Conservation (phyloP, 2,329 filamentous ascomycete genomes). For the Saccharata proteae region DNA sequence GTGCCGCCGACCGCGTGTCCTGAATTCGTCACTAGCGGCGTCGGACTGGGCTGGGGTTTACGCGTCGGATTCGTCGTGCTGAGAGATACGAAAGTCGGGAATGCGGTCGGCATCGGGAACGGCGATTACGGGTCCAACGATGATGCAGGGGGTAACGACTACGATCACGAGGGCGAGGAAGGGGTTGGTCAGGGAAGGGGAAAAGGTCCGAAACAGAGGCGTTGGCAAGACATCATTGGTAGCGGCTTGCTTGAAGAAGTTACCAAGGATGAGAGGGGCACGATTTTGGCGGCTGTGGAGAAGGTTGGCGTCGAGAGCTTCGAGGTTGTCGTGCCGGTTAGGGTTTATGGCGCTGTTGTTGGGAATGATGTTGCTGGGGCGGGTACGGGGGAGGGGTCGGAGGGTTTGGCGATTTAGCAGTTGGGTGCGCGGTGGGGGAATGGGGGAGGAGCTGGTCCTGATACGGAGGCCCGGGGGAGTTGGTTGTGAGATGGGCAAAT, state of each 20-base stretch:
- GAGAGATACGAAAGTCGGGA: slow-evolving; percentile 25
- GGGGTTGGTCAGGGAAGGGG: slow-evolving; percentile 16
- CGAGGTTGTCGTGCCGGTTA: slow-evolving; percentile 73
- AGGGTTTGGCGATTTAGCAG: slow-evolving; percentile 22
- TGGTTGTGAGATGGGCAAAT: too few relatives aligned
- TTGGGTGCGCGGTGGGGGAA: too few relatives aligned
- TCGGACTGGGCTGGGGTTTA: slow-evolving; percentile 79
- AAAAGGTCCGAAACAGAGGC: slow-evolving; percentile 22
- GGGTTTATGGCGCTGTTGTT: slow-evolving; percentile 55
- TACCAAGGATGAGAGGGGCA: slow-evolving; percentile 65
- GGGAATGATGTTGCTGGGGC: slow-evolving; percentile 19
- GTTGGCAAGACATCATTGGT: slow-evolving; percentile 25
- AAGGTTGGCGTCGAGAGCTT: slow-evolving; percentile 77
- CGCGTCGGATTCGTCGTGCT: slow-evolving; percentile 87
- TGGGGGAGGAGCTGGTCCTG: too few relatives aligned
- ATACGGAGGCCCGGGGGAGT: too few relatives aligned
- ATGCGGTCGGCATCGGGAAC: slow-evolving; percentile 10
- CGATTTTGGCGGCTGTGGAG: slow-evolving; percentile 66
- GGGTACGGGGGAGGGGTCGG: slow-evolving; percentile 14
- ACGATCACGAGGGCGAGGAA: slow-evolving; percentile 18
- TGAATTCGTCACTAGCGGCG: slow-evolving; percentile 80
- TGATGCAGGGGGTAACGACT: slow-evolving; percentile 18
- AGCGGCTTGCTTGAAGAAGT: slow-evolving; percentile 59
- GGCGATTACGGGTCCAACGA: slow-evolving; percentile 10
- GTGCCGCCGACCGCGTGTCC: slow-evolving; percentile 78